These are phyloP conservation scores for Aspergillus transmontanensis DNA, from an alignment of 2,329 filamentous ascomycete genomes.

Conservation along the genomic window DNA sequence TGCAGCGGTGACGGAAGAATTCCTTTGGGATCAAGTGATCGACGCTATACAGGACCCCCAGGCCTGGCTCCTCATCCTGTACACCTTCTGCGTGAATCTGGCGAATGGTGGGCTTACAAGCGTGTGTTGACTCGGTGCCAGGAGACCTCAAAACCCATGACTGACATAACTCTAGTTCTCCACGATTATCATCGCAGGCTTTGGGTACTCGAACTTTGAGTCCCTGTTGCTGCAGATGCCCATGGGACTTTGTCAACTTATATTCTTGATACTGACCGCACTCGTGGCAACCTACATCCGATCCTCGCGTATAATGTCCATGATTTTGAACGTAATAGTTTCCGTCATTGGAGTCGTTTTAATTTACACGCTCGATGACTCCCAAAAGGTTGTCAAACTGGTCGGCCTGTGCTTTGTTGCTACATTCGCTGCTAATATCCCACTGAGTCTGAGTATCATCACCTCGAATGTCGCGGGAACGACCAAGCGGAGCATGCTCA, in stretches of 20 bases:
- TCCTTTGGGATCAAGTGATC: conserved; percentile 47
- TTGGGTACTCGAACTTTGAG: conserved; percentile 40
- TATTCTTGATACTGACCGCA: conserved; percentile 36
- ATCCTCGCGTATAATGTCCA: conserved; percentile 27
- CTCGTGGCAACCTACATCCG: conserved; percentile 29
- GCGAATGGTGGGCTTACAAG: conserved; percentile 39
- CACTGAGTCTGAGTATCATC: conserved; percentile 36
- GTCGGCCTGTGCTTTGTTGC: conserved; percentile 29
- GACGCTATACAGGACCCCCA: conserved; percentile 32
- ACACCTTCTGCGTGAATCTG: conserved; percentile 35
- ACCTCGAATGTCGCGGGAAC: conserved; percentile 40
- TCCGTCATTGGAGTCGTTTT: conserved; percentile 37
- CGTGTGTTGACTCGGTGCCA: conserved; percentile 6
- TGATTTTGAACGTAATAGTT: conserved; percentile 35
- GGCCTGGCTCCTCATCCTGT: conserved; percentile 36
- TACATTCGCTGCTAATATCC: conserved; percentile 40
- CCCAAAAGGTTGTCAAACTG: conserved; percentile 31
- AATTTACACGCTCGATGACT: conserved; percentile 33
- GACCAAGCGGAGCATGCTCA: conserved; percentile 38
- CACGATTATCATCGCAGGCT: conserved; percentile 39
- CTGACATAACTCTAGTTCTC: conserved; percentile 26
- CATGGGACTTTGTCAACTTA: conserved; percentile 35
- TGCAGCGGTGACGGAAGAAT: conserved; percentile 50
- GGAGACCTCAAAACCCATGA: background rate
- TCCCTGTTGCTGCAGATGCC: conserved; percentile 43